Conservation (phyloP, 495 filamentous ascomycete species). For the Daldinia caldariorum region DNA sequence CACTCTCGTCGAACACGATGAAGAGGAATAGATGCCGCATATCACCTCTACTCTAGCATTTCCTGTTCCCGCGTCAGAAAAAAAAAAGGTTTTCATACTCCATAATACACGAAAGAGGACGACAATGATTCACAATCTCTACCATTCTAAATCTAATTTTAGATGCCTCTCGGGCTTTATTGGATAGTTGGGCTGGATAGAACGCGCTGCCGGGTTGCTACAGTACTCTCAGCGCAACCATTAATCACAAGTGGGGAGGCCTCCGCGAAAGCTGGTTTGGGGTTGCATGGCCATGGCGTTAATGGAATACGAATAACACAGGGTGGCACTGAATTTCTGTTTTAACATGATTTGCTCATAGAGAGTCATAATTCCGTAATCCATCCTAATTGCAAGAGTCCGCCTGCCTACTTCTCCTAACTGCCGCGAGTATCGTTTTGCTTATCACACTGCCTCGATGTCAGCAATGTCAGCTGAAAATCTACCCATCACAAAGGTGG, state of each 20-base stretch:
- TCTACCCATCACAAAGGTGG: conserved; percentile 26
- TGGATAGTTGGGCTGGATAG: conserved; percentile 33
- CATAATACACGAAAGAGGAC: conserved; percentile 31
- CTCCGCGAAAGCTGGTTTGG: conserved; percentile 36
- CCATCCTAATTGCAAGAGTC: conserved; percentile 24
- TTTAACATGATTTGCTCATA: conserved; percentile 45
- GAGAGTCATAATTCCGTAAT: conserved; percentile 47
- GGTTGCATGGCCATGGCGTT: conserved; percentile 46
- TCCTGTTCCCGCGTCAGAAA: conserved; percentile 21
- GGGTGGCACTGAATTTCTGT: conserved; percentile 33
- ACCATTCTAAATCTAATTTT: conserved; percentile 39
- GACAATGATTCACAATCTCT: conserved; percentile 28
- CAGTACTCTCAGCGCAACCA: conserved; percentile 36
- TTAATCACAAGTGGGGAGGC: conserved; percentile 35
- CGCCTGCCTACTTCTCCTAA: conserved; percentile 11
- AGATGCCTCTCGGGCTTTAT: conserved; percentile 39
- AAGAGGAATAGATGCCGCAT: conserved; percentile 43
- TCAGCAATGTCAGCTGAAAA: conserved; percentile 8
- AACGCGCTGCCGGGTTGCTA: conserved; percentile 34
- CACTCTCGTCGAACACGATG: conserved; percentile 73
- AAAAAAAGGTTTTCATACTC: conserved; percentile 20
- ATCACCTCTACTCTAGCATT: conserved; percentile 6
- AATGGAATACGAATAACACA: conserved; percentile 41
- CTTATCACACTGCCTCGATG: conserved; percentile 18
- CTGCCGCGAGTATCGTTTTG: conserved; percentile 9